Base-by-base conservation (phyloP, 495 filamentous ascomycete genomes). In the Amniculicola lignicola region DNA sequence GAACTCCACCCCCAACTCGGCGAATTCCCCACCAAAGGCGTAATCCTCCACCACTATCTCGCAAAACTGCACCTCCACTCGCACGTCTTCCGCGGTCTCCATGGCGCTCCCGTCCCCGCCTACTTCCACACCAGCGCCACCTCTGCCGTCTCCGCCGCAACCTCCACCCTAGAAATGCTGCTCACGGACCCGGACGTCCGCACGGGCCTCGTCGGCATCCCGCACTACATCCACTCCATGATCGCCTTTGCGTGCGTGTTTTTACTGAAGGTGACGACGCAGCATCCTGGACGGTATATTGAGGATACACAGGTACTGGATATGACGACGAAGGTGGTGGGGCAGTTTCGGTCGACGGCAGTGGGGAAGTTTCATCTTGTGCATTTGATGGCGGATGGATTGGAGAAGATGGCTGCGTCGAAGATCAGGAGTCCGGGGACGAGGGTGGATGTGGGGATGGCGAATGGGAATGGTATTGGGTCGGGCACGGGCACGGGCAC, bases 241-340 rank as follows among this genome's bases (percentile, higher is more conserved):
- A 79, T 80, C 42, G 77, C 77, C 0, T 80, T 79, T 57, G 79
- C 79, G 1, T 74, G 72, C 6, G 77, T 81, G 2, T 81, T 81
- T 45, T 60, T 81, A 2, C 59, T 81, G 25, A 81, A 81, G 50
- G 75, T 80, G 11, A 35, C 23, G 67, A 41, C 77, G 14, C 56
- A 77, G 42, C 57, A 66, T 36, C 28, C 36, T n/a, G 56, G 57
- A 2, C 49, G 63, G 10, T 59, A 33, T n/a, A 61, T 66, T 31
- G 60, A 66, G 15, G 59, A 53, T 12, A 40, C 40, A 0, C 28
- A 42, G 2, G 61, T 61, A 1, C 31, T 57, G 18, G 51, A 59
- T n/a, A 42, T 66, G 16, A 61, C 57, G 9, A 49, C 47, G 25
- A 62, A 45, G 28, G 50, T 50, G 1, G 57, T 63, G 3, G 47